Evolutionary conservation across 176 grass and related monocot species (phyloP).

Genomic region (Tillandsia leiboldiana): DNA sequence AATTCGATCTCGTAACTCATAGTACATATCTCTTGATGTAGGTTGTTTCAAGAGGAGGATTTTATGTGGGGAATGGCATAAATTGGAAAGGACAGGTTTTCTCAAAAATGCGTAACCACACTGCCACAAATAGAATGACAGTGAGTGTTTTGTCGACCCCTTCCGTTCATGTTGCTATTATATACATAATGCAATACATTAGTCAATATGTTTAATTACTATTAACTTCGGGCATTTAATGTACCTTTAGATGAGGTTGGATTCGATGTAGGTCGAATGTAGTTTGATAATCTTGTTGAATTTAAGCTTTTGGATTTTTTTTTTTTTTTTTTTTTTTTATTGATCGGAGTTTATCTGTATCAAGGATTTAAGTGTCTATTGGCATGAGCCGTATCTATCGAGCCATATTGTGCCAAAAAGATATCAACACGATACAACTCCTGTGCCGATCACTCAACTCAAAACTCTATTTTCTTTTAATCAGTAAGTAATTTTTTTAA

Average conservation of each 20-base stretch:
- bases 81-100: conserved; percentile 98
- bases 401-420: too few relatives aligned
- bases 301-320: conserved; percentile 2
- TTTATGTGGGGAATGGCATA: conserved; percentile 95
- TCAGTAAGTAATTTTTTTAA: too few relatives aligned
- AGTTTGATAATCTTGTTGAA: neutral
- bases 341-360: conserved; percentile 2
- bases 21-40: conserved; percentile 20
- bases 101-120: conserved; percentile 92
- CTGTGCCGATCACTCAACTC: too few relatives aligned
- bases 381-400: too few relatives aligned
- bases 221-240: neutral
- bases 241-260: neutral
- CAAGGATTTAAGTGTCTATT: too few relatives aligned
- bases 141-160: conserved; percentile 34
- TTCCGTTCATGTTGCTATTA: neutral
- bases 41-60: conserved; percentile 95
- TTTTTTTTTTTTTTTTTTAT: neutral
- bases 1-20: conserved; percentile 8
- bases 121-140: conserved; percentile 77
- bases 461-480: too few relatives aligned
- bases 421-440: too few relatives aligned
- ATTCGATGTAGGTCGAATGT: too few relatives aligned
- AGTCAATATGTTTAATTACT: too few relatives aligned
- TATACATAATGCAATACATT: neutral